These are phyloP conservation scores for Pseudocercospora cruenta DNA, from an alignment of 2,329 filamentous ascomycete genomes.

Conservation along the genomic window DNA sequence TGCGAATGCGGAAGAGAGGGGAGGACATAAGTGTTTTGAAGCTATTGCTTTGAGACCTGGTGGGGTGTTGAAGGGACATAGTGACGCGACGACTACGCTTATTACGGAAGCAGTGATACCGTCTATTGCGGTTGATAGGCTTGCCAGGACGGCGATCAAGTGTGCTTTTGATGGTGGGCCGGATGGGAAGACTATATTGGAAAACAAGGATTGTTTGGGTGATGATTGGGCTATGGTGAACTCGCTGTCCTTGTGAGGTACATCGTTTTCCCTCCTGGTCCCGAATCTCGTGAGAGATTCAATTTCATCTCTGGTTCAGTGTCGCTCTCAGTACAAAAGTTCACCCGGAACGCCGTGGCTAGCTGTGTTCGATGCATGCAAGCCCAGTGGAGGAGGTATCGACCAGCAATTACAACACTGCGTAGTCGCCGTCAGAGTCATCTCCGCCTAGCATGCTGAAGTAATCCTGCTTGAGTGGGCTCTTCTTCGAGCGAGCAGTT, in stretches of 20 bases:
- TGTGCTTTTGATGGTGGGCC: constrained; percentile 36
- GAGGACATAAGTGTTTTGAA: constrained; percentile 40
- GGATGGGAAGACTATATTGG: constrained; percentile 39
- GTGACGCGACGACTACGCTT: constrained; percentile 38
- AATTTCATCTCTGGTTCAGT: background rate
- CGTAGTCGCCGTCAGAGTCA: constrained; percentile 14
- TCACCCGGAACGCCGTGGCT: background rate
- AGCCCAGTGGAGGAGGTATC: background rate
- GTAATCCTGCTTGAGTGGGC: constrained; percentile 1
- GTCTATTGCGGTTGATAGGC: constrained; percentile 37
- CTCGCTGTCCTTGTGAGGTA: constrained; percentile 6
- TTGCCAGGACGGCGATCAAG: constrained; percentile 38
- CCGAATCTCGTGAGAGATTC: background rate
- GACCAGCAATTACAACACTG: background rate
- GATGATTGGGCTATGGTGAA: constrained; percentile 43
- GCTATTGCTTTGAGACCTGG: constrained; percentile 40
- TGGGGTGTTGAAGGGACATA: constrained; percentile 33
- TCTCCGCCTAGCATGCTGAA: constrained; percentile 6
- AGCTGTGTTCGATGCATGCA: background rate
- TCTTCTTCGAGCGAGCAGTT: constrained; percentile 15
- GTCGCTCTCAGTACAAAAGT: background rate
- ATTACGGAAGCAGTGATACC: constrained; percentile 36
- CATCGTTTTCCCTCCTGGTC: background rate
- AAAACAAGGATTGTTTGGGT: constrained; percentile 42
- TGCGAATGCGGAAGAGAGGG: constrained; percentile 33